These are phyloP conservation scores for Marsdenia floribunda DNA, from an alignment of 257 asterid species.

Conservation along the genomic window DNA sequence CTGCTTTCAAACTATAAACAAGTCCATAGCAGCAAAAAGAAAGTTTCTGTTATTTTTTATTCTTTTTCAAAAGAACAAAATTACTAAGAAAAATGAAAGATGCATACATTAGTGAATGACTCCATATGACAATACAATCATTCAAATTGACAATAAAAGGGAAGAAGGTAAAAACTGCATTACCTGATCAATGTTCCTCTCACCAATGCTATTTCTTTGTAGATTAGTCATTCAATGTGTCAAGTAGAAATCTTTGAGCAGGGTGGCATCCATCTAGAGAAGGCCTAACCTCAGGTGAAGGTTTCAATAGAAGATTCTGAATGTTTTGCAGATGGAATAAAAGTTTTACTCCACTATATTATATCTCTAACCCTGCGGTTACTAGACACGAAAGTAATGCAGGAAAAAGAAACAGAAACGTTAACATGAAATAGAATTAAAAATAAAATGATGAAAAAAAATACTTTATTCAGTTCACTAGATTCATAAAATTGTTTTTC, in stretches of 20 bases:
- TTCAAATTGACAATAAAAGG: background rate
- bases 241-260: constrained; percentile 21
- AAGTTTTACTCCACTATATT: background rate
- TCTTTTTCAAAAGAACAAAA: too few species aligned
- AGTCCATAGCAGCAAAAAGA: background rate
- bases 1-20: background rate
- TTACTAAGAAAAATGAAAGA: background rate
- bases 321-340: background rate
- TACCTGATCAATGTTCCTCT: constrained; percentile 58
- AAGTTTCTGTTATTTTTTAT: background rate
- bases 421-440: background rate
- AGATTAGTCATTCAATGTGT: constrained; percentile 44
- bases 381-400: background rate
- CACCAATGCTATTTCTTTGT: constrained; percentile 44
- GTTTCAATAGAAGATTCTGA: background rate
- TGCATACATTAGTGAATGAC: background rate
- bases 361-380: background rate
- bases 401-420: too few species aligned
- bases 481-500: background rate
- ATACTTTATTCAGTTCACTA: background rate
- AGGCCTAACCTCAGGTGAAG: constrained; percentile 15
- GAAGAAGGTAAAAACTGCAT: background rate
- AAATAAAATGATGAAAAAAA: background rate
- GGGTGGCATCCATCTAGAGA: constrained; percentile 25
- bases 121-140: background rate